Conservation (phyloP, 345 rosid species). For the Limnanthes douglasii region DNA sequence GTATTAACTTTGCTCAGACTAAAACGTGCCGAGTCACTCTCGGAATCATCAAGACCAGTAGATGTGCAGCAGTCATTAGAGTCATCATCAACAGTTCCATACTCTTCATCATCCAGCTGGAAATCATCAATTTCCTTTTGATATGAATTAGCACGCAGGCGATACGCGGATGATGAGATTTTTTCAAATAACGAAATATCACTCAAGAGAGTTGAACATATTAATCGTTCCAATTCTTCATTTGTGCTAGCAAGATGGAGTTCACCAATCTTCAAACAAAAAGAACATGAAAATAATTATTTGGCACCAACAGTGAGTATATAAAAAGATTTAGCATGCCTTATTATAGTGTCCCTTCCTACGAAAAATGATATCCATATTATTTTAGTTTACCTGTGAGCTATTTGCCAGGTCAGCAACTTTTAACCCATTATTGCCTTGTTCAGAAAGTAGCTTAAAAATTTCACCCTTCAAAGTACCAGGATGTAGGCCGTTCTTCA, state of each 20-base stretch:
- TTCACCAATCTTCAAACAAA: conserved; percentile 42
- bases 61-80: conserved; percentile 21
- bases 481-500: conserved; percentile 45
- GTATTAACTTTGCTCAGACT: conserved; percentile 18
- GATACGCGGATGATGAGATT: conserved; percentile 68
- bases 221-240: conserved; percentile 53
- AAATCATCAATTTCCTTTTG: conserved; percentile 30
- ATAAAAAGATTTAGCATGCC: background rate
- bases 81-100: conserved; percentile 81
- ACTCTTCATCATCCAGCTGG: conserved; percentile 59
- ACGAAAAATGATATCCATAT: background rate
- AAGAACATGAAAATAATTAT: background rate
- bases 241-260: conserved; percentile 35
- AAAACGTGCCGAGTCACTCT: conserved; percentile 30
- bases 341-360: background rate
- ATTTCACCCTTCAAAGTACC: conserved; percentile 80
- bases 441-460: conserved; percentile 42
- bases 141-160: conserved; percentile 42
- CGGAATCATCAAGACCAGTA: conserved; percentile 47
- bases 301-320: background rate
- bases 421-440: conserved; percentile 61
- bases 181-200: conserved; percentile 90
- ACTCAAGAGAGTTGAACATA: conserved; percentile 78
- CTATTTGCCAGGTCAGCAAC: conserved; percentile 58
- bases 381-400: conserved; percentile 28